Percentiles rank a stretch among this genome's conserved stretches.
phyloP scores from a whole-genome alignment of 108 stramenopile species.

The Pseudonitzschia delicatissima region DNA sequence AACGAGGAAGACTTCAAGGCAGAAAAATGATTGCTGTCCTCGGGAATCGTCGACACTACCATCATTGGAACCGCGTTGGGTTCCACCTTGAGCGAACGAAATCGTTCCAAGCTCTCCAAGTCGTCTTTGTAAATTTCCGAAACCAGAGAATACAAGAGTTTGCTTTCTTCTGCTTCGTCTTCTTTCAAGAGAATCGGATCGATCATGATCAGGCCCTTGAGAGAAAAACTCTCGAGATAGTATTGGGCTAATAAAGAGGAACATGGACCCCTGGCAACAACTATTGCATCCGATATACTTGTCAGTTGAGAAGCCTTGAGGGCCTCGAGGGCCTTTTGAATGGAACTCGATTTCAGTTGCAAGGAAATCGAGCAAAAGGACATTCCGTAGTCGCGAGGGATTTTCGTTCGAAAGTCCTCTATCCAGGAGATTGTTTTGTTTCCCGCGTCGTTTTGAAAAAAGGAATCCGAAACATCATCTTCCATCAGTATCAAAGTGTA shows the following conservation, averaged over 20 bases:
- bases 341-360: not conserved
- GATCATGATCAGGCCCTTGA: constrained; percentile 51
- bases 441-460: not conserved
- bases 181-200: constrained; percentile 41
- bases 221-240: constrained; percentile 49
- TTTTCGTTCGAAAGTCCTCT: constrained; percentile 9
- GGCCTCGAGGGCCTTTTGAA: constrained; percentile 3
- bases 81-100: constrained; percentile 35
- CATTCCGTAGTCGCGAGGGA: constrained; percentile 37
- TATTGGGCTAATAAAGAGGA: constrained; percentile 36
- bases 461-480: constrained; percentile 11
- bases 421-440: constrained; percentile 14
- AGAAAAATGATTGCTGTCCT: too few species aligned
- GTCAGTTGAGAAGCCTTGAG: constrained; percentile 22
- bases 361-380: constrained; percentile 22
- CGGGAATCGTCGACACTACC: constrained; percentile 20
- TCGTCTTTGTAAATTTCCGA: not conserved
- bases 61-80: constrained; percentile 58
- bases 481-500: constrained; percentile 37
- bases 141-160: not conserved
- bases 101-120: constrained; percentile 2
- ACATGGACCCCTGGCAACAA: constrained; percentile 44
- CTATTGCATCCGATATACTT: constrained; percentile 18
- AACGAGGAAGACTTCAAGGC: not conserved
- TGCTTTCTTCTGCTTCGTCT: not conserved